Evolutionary conservation across 1,284 basidiomycete species (phyloP), one percentile per base, ranked within the genome.

Genomic region (Termitomyces sp.): DNA sequence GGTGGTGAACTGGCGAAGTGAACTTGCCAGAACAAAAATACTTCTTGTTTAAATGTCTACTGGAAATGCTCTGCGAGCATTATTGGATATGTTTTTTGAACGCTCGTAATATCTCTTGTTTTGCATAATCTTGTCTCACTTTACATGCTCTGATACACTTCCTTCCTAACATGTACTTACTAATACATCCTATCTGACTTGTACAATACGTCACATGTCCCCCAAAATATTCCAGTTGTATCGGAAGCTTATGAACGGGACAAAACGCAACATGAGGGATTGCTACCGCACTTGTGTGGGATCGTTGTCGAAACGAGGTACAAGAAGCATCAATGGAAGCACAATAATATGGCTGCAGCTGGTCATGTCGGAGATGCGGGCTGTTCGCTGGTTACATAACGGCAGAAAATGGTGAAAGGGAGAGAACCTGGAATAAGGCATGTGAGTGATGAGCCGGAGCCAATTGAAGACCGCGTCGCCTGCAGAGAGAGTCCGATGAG

Each of bases 1-100:
- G 26, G 38, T 77, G 7, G 81, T 88, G 40, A 74, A 74, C 59
- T 90, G 88, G 88, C 75, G 85, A 43, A 68, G 76, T 49, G 72
- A 75, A 9, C 76, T 90, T 69, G 71, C 68, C 42, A 66, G 76
- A 34, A 67, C 69, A 24, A 68, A 77, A 56, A 77, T 90, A 65
- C 71, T 90, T 44, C 77, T 90, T 45, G 88, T 90, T 19, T 89
- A 73, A 68, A 26, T 28, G 34, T 38, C 33, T 2, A 15, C 1
- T 21, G 19, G 31, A 24, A 36, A 17, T 40, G 48, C 33, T 50
- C 21, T 34, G 21, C 33, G 33, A 47, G 46, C 33, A 21, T 33
- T 34, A 6, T 15, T 24, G 33, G 31, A 13, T 48, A 46, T 46
- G 31, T 21, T 46, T 15, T 34, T n/a, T 19, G 12, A 36, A 34